Conservation (phyloP, 1,139 yeast genomes). For the Pichia sp. region DNA sequence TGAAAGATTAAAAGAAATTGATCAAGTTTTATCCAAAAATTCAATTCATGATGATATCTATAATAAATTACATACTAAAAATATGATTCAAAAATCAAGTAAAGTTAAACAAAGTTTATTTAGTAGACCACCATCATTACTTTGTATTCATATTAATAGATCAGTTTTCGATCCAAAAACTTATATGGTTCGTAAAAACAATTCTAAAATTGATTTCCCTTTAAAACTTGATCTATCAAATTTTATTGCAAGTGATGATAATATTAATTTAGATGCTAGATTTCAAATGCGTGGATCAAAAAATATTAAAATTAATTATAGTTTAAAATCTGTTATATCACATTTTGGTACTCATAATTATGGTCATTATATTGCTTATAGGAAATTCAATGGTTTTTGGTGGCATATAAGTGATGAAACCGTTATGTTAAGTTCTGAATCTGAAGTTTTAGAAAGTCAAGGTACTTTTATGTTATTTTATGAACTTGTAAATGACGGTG, state of each 20-base stretch:
- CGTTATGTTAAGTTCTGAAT: slow-evolving; percentile 70
- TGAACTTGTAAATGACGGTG: slow-evolving; percentile 36
- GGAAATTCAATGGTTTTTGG: slow-evolving; percentile 79
- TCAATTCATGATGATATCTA: slow-evolving; percentile 77
- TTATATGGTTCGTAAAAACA: slow-evolving; percentile 74
- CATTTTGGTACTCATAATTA: slow-evolving; percentile 94
- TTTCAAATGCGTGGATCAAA: slow-evolving; percentile 60
- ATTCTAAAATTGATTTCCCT: slow-evolving; percentile 76
- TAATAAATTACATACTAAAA: slow-evolving; percentile 63
- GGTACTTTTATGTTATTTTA: slow-evolving; percentile 93
- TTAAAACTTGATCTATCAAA: slow-evolving; percentile 55
- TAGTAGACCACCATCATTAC: slow-evolving; percentile 76
- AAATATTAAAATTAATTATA: slow-evolving; percentile 40
- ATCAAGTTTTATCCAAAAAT: slow-evolving; percentile 50
- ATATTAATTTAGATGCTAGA: slow-evolving; percentile 75
- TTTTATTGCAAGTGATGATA: slow-evolving; percentile 63
- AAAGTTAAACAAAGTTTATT: slow-evolving; percentile 78
- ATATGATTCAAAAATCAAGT: slow-evolving; percentile 65
- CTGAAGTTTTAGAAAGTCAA: slow-evolving; percentile 70
- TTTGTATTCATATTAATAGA: slow-evolving; percentile 81
- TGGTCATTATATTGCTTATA: slow-evolving; percentile 87
- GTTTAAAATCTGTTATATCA: slow-evolving; percentile 75
- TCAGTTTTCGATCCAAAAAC: slow-evolving; percentile 87
- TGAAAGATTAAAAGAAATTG: slow-evolving; percentile 48
- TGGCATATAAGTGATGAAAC: slow-evolving; percentile 92